phyloP scores from a whole-genome alignment of 495 filamentous ascomycete species.

The Aeminium ludgeri region DNA sequence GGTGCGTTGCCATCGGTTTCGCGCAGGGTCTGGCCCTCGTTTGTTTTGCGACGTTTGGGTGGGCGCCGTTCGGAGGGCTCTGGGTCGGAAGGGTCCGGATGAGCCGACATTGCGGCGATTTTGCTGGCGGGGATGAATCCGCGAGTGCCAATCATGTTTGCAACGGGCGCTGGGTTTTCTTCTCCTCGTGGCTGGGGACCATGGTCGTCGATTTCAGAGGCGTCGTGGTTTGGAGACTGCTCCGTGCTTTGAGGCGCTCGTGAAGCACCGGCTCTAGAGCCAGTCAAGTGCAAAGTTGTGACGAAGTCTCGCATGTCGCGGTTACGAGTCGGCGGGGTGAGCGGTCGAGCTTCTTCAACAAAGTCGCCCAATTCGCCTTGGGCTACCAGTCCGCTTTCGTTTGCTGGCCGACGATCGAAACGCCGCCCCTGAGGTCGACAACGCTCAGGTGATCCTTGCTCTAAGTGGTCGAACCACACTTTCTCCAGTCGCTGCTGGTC shows the following conservation, averaged over 20 bases:
- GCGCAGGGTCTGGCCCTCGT: constrained; percentile 1
- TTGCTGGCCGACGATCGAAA: no score
- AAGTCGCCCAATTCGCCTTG: constrained; percentile 13
- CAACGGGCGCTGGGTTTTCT: constrained; percentile 4
- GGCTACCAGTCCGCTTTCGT: constrained; percentile 4
- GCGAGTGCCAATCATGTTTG: neutral
- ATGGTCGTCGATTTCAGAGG: neutral
- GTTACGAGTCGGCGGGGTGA: constrained; percentile 14
- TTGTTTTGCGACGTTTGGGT: constrained; percentile 4
- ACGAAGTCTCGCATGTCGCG: constrained; percentile 21
- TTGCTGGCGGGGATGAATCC: constrained; percentile 13
- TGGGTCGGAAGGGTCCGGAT: neutral
- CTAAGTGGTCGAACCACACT: constrained; percentile 23
- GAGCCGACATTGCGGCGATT: constrained; percentile 3
- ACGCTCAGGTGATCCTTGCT: neutral
- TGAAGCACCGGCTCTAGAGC: neutral
- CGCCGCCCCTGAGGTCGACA: no score
- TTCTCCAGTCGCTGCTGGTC: constrained; percentile 8
- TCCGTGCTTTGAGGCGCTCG: no score
- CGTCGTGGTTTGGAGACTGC: no score
- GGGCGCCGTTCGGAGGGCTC: neutral
- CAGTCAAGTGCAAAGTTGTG: neutral
- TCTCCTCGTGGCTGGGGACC: neutral
- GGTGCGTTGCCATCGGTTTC: constrained; percentile 6
- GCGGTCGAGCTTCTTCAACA: constrained; percentile 6